Percentiles rank a stretch among this genome's conserved stretches.
phyloP scores from a whole-genome alignment of 805 yeast species.

The Yarrowia sp. region DNA sequence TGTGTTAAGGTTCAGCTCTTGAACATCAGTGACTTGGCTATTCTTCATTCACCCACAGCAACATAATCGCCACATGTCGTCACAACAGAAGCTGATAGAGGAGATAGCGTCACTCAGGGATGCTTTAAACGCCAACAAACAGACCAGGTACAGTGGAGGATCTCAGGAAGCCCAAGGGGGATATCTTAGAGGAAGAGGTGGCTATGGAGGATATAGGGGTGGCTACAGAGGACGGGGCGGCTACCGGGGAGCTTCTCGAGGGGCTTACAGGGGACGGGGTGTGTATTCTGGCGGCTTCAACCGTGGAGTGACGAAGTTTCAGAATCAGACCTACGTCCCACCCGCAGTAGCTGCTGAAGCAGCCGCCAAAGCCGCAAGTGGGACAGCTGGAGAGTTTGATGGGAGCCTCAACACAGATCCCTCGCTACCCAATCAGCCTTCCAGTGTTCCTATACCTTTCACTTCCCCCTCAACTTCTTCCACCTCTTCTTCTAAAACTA shows the following conservation, averaged over 20 bases:
- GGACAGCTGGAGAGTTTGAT: not conserved
- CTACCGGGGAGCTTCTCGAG: not conserved
- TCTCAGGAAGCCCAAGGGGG: not conserved
- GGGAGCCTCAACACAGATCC: too few relatives aligned
- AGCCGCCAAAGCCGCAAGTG: slow-evolving; percentile 2
- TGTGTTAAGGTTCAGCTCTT: too few relatives aligned
- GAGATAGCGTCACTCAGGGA: slow-evolving; percentile 5
- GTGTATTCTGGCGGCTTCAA: not conserved
- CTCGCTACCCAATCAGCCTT: not conserved
- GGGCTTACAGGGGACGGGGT: slow-evolving; percentile 7
- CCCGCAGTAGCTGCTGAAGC: slow-evolving; percentile 21
- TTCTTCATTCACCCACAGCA: not conserved
- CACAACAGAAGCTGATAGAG: slow-evolving; percentile 17
- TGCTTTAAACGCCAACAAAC: not conserved
- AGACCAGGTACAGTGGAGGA: slow-evolving; percentile 15
- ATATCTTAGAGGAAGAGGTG: not conserved
- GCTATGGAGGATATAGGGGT: not conserved
- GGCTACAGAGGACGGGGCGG: not conserved
- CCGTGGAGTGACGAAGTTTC: slow-evolving; percentile 4
- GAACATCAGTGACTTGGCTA: too few relatives aligned
- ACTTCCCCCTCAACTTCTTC: not conserved
- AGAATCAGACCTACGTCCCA: slow-evolving; percentile 13
- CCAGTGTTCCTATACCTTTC: not conserved
- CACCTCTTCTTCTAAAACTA: not conserved
- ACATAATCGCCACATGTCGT: not conserved